phyloP scores from a whole-genome alignment of 257 asterid species.

The Solanum dulcamara region DNA sequence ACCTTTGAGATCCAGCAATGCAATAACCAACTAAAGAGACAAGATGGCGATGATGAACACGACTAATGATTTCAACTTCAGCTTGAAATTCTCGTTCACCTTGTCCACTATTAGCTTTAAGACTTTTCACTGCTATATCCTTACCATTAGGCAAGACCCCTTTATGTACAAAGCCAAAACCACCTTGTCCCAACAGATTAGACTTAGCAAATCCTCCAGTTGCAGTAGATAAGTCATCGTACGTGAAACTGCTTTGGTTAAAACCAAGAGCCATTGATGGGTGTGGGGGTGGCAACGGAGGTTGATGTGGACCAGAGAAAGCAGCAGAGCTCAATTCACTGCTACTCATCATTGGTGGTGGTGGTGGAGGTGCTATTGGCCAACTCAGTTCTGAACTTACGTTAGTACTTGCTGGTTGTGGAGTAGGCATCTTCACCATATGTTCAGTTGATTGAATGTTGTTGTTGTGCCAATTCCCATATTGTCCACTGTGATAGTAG shows the following conservation, averaged over 20 bases:
- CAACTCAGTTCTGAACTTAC: constrained; percentile 63
- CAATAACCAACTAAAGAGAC: constrained; percentile 60
- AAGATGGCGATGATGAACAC: constrained; percentile 55
- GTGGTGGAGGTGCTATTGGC: constrained; percentile 75
- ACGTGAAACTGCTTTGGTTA: constrained; percentile 39
- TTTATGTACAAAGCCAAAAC: constrained; percentile 49
- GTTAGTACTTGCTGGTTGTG: constrained; percentile 26
- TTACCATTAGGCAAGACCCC: constrained; percentile 50
- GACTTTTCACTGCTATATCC: constrained; percentile 44
- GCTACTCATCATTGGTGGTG: constrained; percentile 59
- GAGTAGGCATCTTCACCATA: constrained; percentile 34
- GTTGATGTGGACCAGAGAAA: constrained; percentile 40
- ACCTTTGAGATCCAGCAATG: constrained; percentile 39
- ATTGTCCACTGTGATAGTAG: constrained; percentile 24
- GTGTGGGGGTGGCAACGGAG: constrained; percentile 40
- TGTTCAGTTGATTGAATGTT: constrained; percentile 23
- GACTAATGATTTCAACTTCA: constrained; percentile 51
- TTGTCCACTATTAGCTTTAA: constrained; percentile 49
- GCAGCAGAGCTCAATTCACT: constrained; percentile 52
- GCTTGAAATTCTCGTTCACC: constrained; percentile 66
- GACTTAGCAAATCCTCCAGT: constrained; percentile 24
- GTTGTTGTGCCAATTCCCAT: constrained; percentile 32
- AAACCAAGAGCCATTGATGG: constrained; percentile 27
- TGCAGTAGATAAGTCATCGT: constrained; percentile 37
- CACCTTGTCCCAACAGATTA: constrained; percentile 50